Base-by-base conservation (phyloP, 345 rosid genomes). In the Gossypium anomalum region DNA sequence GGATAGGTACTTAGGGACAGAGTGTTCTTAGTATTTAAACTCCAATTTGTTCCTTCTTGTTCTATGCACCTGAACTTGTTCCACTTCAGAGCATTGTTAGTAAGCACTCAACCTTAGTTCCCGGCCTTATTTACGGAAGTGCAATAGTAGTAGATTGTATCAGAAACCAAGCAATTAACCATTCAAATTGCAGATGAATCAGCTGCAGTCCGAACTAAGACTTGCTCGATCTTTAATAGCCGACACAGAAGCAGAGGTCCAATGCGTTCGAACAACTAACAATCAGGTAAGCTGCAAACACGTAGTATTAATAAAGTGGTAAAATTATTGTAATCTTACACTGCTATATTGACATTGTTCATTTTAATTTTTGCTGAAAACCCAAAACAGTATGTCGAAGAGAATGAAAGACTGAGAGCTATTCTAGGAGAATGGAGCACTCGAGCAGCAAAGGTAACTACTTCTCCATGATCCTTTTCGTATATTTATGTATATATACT, bases 341-440 rank as follows among this genome's bases (percentile, higher is more conserved):
- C 23, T 16, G 25, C 23, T 4, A 51, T 43, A 13, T 44, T 58
- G 53, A 20, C 38, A 3, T 23, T 29, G 29, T n/a, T 51, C 58
- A n/a, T 74, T 14, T 7, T 48, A 23, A 16, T 17, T 19, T 16
- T 70, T 49, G 22, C 29, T 3, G 15, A 2, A 11, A 72, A 72
- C 43, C 48, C 73, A 76, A 67, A 75, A 82, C 84, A 91, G 98
- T 92, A 90, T 70, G 88, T 90, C 38, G 97, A 92, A 83, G 98
- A 94, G 85, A 91, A 90, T 59, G 98, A 92, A 83, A 89, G 98
- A 78, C 85, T 92, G 25, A 86, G 98, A 78, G 97, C 97, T 34
- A 92, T 94, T 22, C 76, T 94, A 71, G 90, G 95, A 68, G 97
- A 94, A 86, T 94, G 97, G 97, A 94, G 97, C 70, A 75, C 91